Conservation (phyloP, 129 eudicot genomes). For the Flaveria brownii region DNA sequence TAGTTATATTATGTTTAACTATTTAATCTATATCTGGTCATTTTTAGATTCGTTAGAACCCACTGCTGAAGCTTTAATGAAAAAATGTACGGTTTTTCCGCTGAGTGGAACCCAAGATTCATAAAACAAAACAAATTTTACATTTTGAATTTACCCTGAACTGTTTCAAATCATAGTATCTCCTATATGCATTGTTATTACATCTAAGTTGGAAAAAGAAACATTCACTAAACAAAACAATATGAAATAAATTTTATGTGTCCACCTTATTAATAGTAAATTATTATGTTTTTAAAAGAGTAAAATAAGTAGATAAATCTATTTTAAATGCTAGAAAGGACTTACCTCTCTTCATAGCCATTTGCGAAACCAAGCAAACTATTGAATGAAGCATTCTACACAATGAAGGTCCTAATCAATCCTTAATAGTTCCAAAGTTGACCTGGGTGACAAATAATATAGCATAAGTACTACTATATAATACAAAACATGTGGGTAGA, state of each 20-base stretch:
- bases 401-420: constrained; percentile 52
- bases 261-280: background rate
- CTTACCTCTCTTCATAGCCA: constrained; percentile 71
- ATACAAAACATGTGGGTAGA: too few species aligned
- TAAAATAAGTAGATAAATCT: background rate
- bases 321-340: background rate
- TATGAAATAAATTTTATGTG: background rate
- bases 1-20: background rate
- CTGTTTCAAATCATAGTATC: too few species aligned
- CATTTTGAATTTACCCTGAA: too few species aligned
- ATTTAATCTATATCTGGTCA: background rate
- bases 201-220: too few species aligned
- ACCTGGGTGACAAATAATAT: constrained; percentile 62
- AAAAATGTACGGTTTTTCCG: background rate
- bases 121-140: background rate
- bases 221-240: background rate
- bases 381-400: constrained; percentile 70
- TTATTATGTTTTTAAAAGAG: background rate
- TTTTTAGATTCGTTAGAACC: background rate
- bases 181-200: too few species aligned
- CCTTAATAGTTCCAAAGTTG: constrained; percentile 78
- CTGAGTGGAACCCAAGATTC: background rate
- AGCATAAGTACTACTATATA: constrained; percentile 6
- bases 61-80: background rate
- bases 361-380: constrained; percentile 67